Percentiles rank a stretch among this genome's conserved stretches.
Conservation (phyloP, 2,329 filamentous ascomycete genomes). For the Cordyceps fumosorosea region DNA sequence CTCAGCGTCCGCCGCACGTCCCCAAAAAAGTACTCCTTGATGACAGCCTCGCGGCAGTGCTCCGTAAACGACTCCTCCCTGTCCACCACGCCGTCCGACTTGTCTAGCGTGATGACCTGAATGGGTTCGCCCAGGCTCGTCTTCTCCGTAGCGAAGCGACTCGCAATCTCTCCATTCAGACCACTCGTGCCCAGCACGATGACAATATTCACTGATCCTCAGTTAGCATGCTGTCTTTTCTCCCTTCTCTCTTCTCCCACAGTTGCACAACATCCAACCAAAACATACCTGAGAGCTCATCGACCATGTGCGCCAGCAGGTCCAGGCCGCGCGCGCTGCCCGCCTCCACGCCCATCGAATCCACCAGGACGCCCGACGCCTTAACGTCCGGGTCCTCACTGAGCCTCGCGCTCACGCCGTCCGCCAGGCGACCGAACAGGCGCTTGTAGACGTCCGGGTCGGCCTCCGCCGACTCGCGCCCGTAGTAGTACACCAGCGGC, state of each 20-base stretch:
- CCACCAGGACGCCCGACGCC: conserved; percentile 74
- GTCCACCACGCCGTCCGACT: conserved; percentile 78
- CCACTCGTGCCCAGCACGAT: conserved; percentile 75
- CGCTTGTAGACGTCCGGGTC: conserved; percentile 66
- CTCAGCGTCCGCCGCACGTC: conserved; percentile 69
- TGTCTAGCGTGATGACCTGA: conserved; percentile 70
- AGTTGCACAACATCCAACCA: too few species aligned
- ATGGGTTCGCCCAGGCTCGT: conserved; percentile 60
- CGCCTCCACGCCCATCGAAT: conserved; percentile 67
- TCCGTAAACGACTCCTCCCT: conserved; percentile 70
- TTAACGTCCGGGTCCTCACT: conserved; percentile 67
- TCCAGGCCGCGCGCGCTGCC: conserved; percentile 64
- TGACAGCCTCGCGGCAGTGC: conserved; percentile 64
- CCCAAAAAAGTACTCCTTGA: conserved; percentile 94
- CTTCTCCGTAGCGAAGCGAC: conserved; percentile 54
- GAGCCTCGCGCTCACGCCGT: conserved; percentile 70
- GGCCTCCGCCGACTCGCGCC: conserved; percentile 64
- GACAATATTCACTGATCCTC: conserved; percentile 67
- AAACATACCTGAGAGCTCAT: conserved; percentile 44
- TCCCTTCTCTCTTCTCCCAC: not conserved
- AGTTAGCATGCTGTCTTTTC: not conserved
- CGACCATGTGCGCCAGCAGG: conserved; percentile 67
- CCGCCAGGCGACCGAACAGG: conserved; percentile 67
- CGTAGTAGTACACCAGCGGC: conserved; percentile 86
- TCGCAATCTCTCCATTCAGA: conserved; percentile 66